These are phyloP conservation scores for Termitomyces sp. DNA, from an alignment of 768 basidiomycete genomes.

Conservation along the genomic window DNA sequence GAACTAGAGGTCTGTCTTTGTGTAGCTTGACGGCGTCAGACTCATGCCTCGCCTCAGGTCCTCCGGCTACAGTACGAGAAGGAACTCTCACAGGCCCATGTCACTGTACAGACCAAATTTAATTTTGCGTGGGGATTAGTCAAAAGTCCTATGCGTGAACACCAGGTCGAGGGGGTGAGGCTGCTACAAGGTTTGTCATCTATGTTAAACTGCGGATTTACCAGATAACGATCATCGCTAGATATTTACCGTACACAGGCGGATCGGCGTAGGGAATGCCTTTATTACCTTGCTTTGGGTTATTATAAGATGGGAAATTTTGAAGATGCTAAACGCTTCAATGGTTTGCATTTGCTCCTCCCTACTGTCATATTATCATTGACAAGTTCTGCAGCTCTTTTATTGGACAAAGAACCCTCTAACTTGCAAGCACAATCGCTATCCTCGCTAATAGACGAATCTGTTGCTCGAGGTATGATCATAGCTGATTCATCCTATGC, in stretches of 20 bases:
- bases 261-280: constrained; percentile 82
- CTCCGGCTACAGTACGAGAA: constrained; percentile 83
- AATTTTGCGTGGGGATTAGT: constrained; percentile 97
- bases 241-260: constrained; percentile 92
- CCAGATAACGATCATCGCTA: constrained; percentile 22
- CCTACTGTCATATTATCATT: background rate
- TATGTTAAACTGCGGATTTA: constrained; percentile 1
- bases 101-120: constrained; percentile 94
- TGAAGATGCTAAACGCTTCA: constrained; percentile 88
- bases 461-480: constrained; percentile 68
- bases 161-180: constrained; percentile 90
- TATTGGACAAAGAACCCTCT: constrained; percentile 87
- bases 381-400: constrained; percentile 46
- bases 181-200: constrained; percentile 70
- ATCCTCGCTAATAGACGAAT: constrained; percentile 77
- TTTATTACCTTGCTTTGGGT: constrained; percentile 94
- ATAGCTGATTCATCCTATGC: background rate
- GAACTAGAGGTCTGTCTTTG: constrained; percentile 68
- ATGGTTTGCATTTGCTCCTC: constrained; percentile 55
- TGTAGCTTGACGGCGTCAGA: background rate
- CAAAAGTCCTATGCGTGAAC: constrained; percentile 77
- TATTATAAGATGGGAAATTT: constrained; percentile 97
- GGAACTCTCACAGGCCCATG: constrained; percentile 76
- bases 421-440: constrained; percentile 93
- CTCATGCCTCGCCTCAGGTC: constrained; percentile 45